A percentile compares a stretch with the other conserved stretches of the same genome.
Conservation (phyloP, 371 early-diverging fungal genomes). For the Mucor circinelloides region DNA sequence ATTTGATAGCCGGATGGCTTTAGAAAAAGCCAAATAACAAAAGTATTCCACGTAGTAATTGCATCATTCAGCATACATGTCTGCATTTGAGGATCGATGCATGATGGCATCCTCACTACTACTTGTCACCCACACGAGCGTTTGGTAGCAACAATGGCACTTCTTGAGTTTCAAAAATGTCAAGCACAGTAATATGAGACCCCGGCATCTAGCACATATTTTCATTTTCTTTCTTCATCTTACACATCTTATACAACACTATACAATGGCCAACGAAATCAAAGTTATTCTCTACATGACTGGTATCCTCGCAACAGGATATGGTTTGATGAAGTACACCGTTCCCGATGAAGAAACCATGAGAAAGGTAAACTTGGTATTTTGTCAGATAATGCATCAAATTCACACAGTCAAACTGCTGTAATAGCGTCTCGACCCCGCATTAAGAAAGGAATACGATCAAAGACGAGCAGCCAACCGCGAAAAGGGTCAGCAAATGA, state of each 20-base stretch:
- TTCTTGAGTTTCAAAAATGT: neutral
- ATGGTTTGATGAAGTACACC: slow-evolving; percentile 49
- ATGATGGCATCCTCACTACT: too few relatives aligned
- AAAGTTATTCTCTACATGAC: slow-evolving; percentile 44
- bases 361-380: slow-evolving; percentile 29
- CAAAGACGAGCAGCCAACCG: slow-evolving; percentile 23
- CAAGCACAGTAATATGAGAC: neutral
- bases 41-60: too few relatives aligned
- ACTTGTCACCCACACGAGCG: too few relatives aligned
- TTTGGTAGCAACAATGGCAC: neutral
- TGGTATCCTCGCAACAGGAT: slow-evolving; percentile 47
- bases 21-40: too few relatives aligned
- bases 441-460: slow-evolving; percentile 38
- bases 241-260: neutral
- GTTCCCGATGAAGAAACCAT: slow-evolving; percentile 50
- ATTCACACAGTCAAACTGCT: neutral
- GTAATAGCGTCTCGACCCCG: slow-evolving; percentile 38
- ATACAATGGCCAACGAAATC: slow-evolving; percentile 37
- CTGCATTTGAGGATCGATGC: too few relatives aligned
- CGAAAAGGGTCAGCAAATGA: slow-evolving; percentile 29
- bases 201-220: neutral
- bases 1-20: too few relatives aligned
- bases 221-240: neutral
- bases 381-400: neutral
- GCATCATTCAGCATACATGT: too few relatives aligned